Evolutionary conservation across 306 rosid genomes (phyloP), one percentile per base, ranked within the genome.

Genomic region (Fagus crenata): DNA sequence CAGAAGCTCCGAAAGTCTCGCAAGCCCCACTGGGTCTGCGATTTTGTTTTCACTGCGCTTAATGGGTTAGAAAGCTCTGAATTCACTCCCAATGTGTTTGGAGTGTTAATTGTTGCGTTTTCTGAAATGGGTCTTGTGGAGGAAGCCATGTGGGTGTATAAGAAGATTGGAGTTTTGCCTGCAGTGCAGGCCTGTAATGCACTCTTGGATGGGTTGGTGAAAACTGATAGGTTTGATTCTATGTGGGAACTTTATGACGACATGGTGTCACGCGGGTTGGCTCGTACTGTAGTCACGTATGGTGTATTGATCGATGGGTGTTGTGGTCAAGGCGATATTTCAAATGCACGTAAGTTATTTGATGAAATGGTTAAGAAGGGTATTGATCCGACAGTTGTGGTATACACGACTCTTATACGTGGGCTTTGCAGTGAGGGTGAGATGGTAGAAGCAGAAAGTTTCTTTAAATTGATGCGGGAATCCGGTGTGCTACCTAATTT

Each of bases 321-420:
- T 15, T 82, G 87, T 6, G 53, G 11, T 9, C 85, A 84, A 54
- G 89, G 89, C 5, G 87, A 88, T 56, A 51, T 64, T 1, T 12
- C 6, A 46, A 77, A 71, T 49, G 93, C 90, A 0, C 80, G 63
- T 2, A 72, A 78, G 80, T 2, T 93, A 82, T 84, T 89, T 39
- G 85, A 82, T 65, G 96, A 93, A 88, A 90, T 93, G 94, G 2
- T 59, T 28, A 82, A 80, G 46, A 85, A 76, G 58, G 84, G 84
- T 61, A 80, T 93, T 58, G 5, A 58, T 32, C 86, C 86, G 0
- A 88, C 81, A 0, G 89, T 87, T 35, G 89, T 91, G 53, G 80
- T 83, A 63, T 87, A 84, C 69, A 89, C 95, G 6, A 84, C 68
- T 81, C 76, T 93, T 18, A 76, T 91, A 9, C 86, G 84, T 6